These are phyloP conservation scores for Colletotrichum sp. DNA, from an alignment of 2,329 filamentous ascomycete genomes.

Conservation along the genomic window DNA sequence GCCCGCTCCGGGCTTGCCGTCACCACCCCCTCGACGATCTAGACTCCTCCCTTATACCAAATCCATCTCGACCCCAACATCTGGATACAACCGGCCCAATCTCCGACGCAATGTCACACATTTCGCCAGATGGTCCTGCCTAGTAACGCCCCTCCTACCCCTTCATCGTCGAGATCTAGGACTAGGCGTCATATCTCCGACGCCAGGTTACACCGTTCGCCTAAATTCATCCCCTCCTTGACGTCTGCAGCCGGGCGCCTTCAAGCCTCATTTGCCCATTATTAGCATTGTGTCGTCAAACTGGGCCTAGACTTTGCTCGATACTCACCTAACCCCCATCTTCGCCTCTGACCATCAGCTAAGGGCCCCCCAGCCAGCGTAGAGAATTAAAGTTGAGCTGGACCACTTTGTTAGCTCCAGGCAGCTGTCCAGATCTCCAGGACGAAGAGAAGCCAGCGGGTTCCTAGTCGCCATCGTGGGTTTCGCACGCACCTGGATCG, in stretches of 20 bases:
- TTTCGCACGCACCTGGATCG: not conserved
- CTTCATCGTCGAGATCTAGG: not conserved
- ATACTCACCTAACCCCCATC: not conserved
- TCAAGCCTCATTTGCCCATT: not conserved
- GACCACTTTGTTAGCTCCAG: not conserved
- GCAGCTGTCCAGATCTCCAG: not conserved
- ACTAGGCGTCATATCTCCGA: not conserved
- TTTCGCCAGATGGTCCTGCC: not conserved
- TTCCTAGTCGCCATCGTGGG: not conserved
- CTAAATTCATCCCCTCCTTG: not conserved
- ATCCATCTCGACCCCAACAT: not conserved
- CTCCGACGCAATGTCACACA: not conserved
- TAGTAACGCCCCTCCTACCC: not conserved
- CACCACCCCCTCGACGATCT: not conserved
- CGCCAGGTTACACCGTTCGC: not conserved
- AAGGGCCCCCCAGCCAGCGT: not conserved
- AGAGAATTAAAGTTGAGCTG: not conserved
- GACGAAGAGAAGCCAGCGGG: not conserved
- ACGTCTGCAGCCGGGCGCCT: not conserved
- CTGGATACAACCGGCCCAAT: not conserved
- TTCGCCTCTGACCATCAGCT: not conserved
- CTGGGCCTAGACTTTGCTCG: not conserved
- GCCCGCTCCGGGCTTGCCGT: not conserved
- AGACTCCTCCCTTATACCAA: not conserved
- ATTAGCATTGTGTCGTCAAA: not conserved